These are phyloP conservation scores for Wickerhamomyces tratensis DNA, from an alignment of 805 yeast species.

Conservation along the genomic window DNA sequence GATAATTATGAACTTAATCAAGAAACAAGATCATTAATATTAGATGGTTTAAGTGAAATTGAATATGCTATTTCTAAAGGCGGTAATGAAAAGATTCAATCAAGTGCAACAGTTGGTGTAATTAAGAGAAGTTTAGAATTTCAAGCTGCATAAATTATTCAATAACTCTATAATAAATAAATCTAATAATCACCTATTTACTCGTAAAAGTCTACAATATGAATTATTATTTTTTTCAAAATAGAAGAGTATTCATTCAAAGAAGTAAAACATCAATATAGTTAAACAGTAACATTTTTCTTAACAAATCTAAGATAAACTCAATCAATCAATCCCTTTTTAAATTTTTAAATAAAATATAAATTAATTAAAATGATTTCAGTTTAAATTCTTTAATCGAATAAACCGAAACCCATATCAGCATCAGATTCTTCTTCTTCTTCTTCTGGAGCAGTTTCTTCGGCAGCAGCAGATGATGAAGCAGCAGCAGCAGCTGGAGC, in stretches of 20 bases:
- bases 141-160: slow-evolving; percentile 10
- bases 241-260: no score
- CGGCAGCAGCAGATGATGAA: slow-evolving; percentile 50
- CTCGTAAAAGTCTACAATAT: no score
- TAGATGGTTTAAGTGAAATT: slow-evolving; percentile 71
- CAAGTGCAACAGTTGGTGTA: slow-evolving; percentile 83
- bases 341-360: no score
- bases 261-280: neutral
- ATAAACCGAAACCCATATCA: slow-evolving; percentile 98
- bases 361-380: no score
- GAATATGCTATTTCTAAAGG: slow-evolving; percentile 91
- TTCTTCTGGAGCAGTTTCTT: slow-evolving; percentile 65
- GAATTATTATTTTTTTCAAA: no score
- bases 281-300: neutral
- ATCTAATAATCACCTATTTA: no score
- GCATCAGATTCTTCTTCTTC: slow-evolving; percentile 59
- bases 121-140: slow-evolving; percentile 43
- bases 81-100: slow-evolving; percentile 83
- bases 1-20: slow-evolving; percentile 58
- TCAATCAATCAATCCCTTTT: no score
- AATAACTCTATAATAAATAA: no score
- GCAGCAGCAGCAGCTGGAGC: slow-evolving; percentile 95
- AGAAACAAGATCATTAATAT: slow-evolving; percentile 49
- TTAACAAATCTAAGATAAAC: no score
- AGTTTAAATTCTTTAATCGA: slow-evolving; percentile 56